Evolutionary conservation across 257 asterid species (phyloP).

Genomic region (Ajuga chamaepitys): DNA sequence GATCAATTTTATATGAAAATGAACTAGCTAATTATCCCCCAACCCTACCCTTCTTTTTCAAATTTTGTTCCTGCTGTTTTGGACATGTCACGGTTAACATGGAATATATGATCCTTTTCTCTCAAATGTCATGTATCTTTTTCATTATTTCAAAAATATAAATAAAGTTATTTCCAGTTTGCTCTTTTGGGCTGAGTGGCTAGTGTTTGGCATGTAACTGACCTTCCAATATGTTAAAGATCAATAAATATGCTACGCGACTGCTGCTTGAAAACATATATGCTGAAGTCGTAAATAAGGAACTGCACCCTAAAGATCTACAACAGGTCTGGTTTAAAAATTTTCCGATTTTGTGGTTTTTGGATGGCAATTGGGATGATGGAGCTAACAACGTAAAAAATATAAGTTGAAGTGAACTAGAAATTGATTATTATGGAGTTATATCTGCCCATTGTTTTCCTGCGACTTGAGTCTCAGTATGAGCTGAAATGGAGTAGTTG

Average conservation of each 20-base stretch:
- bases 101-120: neutral
- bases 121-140: neutral
- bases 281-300: neutral
- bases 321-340: neutral
- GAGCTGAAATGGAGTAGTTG: neutral
- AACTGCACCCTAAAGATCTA: neutral
- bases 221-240: neutral
- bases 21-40: neutral
- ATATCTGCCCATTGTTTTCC: neutral
- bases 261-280: neutral
- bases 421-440: neutral
- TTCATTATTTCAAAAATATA: neutral
- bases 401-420: neutral
- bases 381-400: neutral
- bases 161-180: neutral
- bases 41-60: neutral
- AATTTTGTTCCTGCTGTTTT: neutral
- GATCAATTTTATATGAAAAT: neutral
- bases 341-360: neutral
- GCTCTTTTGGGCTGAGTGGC: neutral
- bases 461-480: neutral
- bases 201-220: neutral
- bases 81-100: neutral
- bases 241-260: neutral
- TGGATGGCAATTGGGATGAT: neutral